phyloP scores from a whole-genome alignment of 2,329 filamentous ascomycete genomes.

The Calonectria pseudoreteaudii region DNA sequence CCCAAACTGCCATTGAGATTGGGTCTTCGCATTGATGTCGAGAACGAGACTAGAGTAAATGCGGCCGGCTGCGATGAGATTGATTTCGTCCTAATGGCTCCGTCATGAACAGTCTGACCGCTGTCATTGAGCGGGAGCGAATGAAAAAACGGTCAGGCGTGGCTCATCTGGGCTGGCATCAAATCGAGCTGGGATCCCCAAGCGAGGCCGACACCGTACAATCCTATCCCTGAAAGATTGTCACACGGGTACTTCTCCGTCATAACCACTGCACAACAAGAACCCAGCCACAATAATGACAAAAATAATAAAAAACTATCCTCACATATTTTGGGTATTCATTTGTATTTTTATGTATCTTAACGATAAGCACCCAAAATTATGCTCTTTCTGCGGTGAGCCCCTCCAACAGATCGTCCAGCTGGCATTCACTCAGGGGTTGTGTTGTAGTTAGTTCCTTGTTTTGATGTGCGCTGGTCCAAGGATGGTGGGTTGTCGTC shows the following conservation, averaged over 20 bases:
- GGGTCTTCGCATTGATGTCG: constrained; percentile 3
- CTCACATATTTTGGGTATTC: background rate
- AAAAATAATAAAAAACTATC: background rate
- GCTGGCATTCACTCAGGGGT: background rate
- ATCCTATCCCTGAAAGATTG: background rate
- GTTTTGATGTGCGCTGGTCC: constrained; percentile 18
- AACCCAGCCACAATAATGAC: background rate
- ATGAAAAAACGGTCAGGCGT: constrained; percentile 1
- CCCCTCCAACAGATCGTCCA: background rate
- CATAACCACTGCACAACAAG: background rate
- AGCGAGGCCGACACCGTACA: background rate
- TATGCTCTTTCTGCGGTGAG: background rate
- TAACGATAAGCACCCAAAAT: background rate
- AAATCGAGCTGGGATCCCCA: constrained; percentile 12
- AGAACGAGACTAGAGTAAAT: background rate
- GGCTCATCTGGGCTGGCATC: background rate
- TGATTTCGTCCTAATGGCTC: background rate
- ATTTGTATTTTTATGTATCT: background rate
- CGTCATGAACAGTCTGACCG: constrained; percentile 15
- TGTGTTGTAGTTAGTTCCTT: constrained; percentile 14
- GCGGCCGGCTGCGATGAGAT: background rate
- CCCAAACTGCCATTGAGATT: background rate
- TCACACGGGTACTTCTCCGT: background rate
- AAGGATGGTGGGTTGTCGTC: constrained; percentile 35
- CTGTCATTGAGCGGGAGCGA: background rate